Evolutionary conservation across 352 stramenopile genomes (phyloP).

Genomic region (Globisporangium cystogenes): DNA sequence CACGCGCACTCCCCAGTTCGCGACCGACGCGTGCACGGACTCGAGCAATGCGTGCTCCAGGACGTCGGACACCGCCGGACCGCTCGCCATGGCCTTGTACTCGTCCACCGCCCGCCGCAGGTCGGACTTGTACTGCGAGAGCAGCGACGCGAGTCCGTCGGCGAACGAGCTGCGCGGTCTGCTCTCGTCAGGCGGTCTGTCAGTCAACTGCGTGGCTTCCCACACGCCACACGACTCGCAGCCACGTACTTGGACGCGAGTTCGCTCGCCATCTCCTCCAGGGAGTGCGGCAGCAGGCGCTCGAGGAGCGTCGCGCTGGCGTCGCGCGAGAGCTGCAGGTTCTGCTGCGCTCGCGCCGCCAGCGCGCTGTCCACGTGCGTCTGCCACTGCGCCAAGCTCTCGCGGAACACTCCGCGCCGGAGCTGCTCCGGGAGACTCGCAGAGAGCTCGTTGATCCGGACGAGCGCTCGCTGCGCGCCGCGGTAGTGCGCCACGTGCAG

Average conservation of each 20-base stretch:
- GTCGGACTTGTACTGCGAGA: constrained; percentile 61
- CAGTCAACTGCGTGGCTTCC: not conserved
- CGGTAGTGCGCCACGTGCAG: constrained; percentile 25
- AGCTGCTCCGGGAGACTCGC: constrained; percentile 20
- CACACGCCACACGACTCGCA: not conserved
- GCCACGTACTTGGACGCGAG: constrained; percentile 18
- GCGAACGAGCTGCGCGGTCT: constrained; percentile 41
- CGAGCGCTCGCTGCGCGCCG: constrained; percentile 19
- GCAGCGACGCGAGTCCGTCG: constrained; percentile 34
- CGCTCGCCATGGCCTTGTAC: constrained; percentile 28
- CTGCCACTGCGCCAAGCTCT: constrained; percentile 20
- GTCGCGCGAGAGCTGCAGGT: constrained; percentile 9
- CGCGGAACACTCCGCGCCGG: constrained; percentile 23
- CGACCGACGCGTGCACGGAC: constrained; percentile 35
- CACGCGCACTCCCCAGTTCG: constrained; percentile 37
- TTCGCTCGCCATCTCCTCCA: constrained; percentile 29
- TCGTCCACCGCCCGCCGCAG: constrained; percentile 28
- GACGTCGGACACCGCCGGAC: constrained; percentile 17
- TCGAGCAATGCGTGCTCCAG: constrained; percentile 31
- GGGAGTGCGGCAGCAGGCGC: constrained; percentile 28
- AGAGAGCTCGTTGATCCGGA: constrained; percentile 19
- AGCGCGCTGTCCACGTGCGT: constrained; percentile 10
- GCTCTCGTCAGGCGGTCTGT: not conserved
- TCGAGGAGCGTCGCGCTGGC: constrained; percentile 14
- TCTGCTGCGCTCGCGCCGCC: constrained; percentile 10